Evolutionary conservation across 495 filamentous ascomycete species (phyloP).

Genomic region (Aspergillus biplanus): DNA sequence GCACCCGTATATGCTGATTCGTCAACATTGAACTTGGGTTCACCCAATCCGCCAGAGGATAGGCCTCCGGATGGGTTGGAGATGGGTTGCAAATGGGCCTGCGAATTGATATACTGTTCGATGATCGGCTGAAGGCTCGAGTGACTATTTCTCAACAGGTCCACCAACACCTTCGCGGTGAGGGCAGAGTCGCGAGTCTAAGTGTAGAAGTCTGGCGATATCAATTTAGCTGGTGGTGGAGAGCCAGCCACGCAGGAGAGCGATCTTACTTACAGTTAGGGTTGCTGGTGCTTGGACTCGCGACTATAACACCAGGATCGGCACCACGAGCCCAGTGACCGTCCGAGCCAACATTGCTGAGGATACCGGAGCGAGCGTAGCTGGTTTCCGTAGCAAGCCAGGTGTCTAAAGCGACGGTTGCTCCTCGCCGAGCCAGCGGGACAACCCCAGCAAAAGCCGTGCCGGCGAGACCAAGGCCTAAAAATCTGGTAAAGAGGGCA

Average conservation of each 20-base stretch:
- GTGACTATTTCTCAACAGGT: constrained; percentile 60
- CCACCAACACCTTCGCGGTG: constrained; percentile 61
- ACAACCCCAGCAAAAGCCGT: too few relatives aligned
- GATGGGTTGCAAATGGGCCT: constrained; percentile 62
- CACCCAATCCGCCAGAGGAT: constrained; percentile 42
- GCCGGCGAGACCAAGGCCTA: too few relatives aligned
- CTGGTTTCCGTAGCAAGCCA: constrained; percentile 59
- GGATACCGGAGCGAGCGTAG: constrained; percentile 53
- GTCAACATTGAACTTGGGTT: constrained; percentile 58
- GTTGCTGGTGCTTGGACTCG: not conserved
- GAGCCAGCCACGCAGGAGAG: too few relatives aligned
- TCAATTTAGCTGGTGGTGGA: too few relatives aligned
- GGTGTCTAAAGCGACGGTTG: constrained; percentile 38
- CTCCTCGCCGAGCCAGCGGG: too few relatives aligned
- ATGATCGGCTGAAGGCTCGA: constrained; percentile 54
- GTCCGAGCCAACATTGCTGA: constrained; percentile 62
- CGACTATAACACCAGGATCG: not conserved
- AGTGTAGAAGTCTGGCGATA: constrained; percentile 52
- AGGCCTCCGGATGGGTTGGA: constrained; percentile 62
- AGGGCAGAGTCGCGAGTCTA: constrained; percentile 74
- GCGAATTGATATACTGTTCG: constrained; percentile 54
- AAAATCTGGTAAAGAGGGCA: too few relatives aligned
- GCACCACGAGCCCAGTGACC: constrained; percentile 49
- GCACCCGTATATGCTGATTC: constrained; percentile 59
- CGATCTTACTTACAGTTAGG: not conserved